Conservation (phyloP, 2,329 filamentous ascomycete genomes). For the Aureobasidium sp. region DNA sequence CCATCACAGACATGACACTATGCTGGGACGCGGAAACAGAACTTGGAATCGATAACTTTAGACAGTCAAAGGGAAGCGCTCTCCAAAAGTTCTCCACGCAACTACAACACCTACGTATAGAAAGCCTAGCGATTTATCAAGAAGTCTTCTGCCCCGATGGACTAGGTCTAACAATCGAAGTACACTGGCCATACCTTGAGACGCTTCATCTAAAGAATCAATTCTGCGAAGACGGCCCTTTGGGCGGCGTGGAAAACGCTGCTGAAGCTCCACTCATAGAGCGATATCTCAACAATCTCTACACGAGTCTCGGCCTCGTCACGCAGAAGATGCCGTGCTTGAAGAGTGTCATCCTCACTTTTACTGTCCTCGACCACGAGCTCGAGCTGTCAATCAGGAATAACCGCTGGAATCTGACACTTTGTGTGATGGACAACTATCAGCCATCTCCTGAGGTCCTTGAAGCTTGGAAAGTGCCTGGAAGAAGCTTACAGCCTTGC, state of each 20-base stretch:
- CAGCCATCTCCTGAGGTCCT: neutral
- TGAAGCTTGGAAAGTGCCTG: constrained; percentile 2
- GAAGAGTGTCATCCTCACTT: neutral
- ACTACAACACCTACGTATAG: neutral
- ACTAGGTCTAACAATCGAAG: neutral
- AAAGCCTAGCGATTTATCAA: neutral
- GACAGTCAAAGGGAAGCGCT: neutral
- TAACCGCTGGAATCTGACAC: neutral
- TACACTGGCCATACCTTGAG: constrained; percentile 1
- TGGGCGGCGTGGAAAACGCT: neutral
- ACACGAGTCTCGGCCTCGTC: neutral
- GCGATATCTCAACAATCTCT: neutral
- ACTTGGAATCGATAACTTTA: neutral
- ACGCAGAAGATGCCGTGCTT: neutral
- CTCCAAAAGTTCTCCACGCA: neutral
- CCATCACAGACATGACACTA: neutral
- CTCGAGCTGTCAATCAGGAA: neutral
- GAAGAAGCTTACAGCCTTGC: constrained; percentile 4
- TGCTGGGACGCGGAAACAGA: neutral
- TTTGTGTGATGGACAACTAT: neutral
- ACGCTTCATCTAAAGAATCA: neutral
- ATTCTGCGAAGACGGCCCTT: neutral
- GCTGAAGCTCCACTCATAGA: neutral
- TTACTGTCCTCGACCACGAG: neutral
- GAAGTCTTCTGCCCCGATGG: neutral